Conservation (phyloP, 2,329 filamentous ascomycete genomes). For the Aspergillus tamarii region DNA sequence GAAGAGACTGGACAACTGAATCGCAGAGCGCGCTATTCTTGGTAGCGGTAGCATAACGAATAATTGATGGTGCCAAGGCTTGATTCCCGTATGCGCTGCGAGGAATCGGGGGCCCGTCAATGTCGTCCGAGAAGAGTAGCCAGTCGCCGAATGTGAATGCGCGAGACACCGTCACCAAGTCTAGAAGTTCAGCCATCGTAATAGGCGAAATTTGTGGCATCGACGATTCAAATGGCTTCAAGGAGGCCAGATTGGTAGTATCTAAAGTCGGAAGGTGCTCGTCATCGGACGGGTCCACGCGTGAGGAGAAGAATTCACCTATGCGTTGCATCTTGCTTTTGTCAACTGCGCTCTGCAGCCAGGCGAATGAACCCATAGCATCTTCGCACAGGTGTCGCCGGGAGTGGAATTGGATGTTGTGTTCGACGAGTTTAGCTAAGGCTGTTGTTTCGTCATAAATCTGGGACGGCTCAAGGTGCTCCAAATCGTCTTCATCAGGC, state of each 20-base stretch:
- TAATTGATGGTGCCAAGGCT: constrained; percentile 55
- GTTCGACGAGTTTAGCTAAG: constrained; percentile 37
- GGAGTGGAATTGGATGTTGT: constrained; percentile 33
- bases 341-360: constrained; percentile 40
- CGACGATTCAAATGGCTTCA: constrained; percentile 31
- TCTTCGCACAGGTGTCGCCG: constrained; percentile 27
- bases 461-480: constrained; percentile 28
- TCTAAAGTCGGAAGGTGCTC: constrained; percentile 23
- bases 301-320: constrained; percentile 36
- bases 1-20: constrained; percentile 32
- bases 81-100: constrained; percentile 49
- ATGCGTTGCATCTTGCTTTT: constrained; percentile 40
- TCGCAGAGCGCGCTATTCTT: constrained; percentile 43
- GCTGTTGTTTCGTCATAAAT: constrained; percentile 40
- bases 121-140: constrained; percentile 55
- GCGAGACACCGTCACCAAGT: constrained; percentile 51
- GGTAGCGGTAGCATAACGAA: constrained; percentile 58
- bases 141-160: constrained; percentile 56
- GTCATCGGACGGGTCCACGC: constrained; percentile 18
- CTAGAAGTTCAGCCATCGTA: constrained; percentile 55
- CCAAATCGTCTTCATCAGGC: constrained; percentile 24
- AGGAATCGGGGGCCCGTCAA: constrained; percentile 59
- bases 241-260: constrained; percentile 18
- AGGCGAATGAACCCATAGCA: constrained; percentile 34
- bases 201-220: constrained; percentile 48